A percentile compares a stretch with the other conserved stretches of the same genome.
Evolutionary conservation across 257 asterid genomes (phyloP).

Genomic region (Henckelia pumila): DNA sequence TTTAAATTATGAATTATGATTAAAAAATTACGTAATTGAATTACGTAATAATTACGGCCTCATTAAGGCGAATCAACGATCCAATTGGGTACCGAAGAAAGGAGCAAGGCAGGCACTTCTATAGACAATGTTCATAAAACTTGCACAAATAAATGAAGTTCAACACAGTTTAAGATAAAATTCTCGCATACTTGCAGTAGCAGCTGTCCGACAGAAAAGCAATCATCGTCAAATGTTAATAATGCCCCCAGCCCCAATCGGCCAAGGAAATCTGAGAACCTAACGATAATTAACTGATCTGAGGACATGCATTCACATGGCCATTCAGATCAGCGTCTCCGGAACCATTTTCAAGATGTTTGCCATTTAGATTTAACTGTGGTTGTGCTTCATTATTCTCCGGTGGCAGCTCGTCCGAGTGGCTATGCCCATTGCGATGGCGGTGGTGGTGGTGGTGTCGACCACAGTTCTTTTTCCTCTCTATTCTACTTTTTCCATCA

Average conservation of each 20-base stretch:
- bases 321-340: slow-evolving; percentile 25
- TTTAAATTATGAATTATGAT: too few relatives aligned
- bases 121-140: background rate
- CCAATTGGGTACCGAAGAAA: too few relatives aligned
- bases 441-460: slow-evolving; percentile 33
- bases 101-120: too few relatives aligned
- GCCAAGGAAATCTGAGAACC: background rate
- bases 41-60: too few relatives aligned
- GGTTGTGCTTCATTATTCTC: slow-evolving; percentile 11
- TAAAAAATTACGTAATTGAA: too few relatives aligned
- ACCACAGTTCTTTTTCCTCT: slow-evolving; percentile 30
- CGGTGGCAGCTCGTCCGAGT: slow-evolving; percentile 1
- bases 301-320: slow-evolving; percentile 6
- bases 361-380: background rate
- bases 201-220: background rate
- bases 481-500: slow-evolving; percentile 34
- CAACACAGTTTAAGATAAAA: background rate
- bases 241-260: background rate
- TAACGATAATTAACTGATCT: background rate
- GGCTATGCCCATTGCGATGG: slow-evolving; percentile 25
- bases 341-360: slow-evolving; percentile 16
- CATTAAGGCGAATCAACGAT: too few relatives aligned
- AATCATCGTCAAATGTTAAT: background rate
- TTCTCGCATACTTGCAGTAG: background rate
- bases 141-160: background rate